A percentile compares a stretch with the other conserved stretches of the same genome.
These are phyloP conservation scores for Coniochaeta sp. DNA, from an alignment of 2,329 filamentous ascomycete genomes.

Conservation along the genomic window DNA sequence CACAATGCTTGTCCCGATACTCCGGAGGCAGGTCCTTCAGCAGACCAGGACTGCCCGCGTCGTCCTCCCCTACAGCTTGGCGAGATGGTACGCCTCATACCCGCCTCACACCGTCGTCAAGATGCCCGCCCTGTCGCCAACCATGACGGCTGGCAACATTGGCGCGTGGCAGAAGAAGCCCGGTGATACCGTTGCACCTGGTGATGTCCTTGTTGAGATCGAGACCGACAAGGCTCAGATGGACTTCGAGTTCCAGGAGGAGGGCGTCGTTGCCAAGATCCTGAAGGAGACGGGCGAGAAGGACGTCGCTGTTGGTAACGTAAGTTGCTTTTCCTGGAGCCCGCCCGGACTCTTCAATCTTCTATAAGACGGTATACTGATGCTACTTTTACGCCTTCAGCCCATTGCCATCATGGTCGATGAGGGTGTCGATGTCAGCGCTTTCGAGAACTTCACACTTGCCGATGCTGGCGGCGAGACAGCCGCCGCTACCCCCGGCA, in stretches of 20 bases:
- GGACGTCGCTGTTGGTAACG: constrained; percentile 88
- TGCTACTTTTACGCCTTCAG: constrained; percentile 40
- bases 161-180: constrained; percentile 97
- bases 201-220: constrained; percentile 95
- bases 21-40: constrained; percentile 56
- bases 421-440: constrained; percentile 77
- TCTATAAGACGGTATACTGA: no score
- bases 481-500: constrained; percentile 57
- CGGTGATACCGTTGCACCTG: constrained; percentile 79
- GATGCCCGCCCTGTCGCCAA: constrained; percentile 97
- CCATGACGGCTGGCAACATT: constrained; percentile 95
- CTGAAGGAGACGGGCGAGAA: constrained; percentile 90
- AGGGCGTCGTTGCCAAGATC: constrained; percentile 90
- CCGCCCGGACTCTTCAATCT: no score
- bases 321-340: constrained; percentile 52
- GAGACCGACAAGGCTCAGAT: constrained; percentile 99
- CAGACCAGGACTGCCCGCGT: constrained; percentile 42
- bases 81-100: constrained; percentile 72
- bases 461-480: constrained; percentile 84
- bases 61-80: constrained; percentile 45
- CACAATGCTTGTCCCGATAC: constrained; percentile 56
- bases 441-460: constrained; percentile 83
- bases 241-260: constrained; percentile 99
- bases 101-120: constrained; percentile 91
- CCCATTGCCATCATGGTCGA: constrained; percentile 94